Conservation (phyloP, 2,329 filamentous ascomycete species). For the Phyllosticta citrichinensis region DNA sequence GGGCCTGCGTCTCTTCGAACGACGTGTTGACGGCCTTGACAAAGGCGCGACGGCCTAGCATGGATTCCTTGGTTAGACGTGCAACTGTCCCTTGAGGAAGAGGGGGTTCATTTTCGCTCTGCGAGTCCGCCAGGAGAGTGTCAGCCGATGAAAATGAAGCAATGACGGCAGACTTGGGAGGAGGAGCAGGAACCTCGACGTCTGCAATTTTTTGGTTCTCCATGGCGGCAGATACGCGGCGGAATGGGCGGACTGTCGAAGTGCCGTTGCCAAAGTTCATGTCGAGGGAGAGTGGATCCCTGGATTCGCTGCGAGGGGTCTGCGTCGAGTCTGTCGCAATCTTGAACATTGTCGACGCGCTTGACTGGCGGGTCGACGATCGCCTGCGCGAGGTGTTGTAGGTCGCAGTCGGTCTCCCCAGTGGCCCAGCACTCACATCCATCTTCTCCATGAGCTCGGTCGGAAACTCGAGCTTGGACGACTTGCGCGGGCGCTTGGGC, state of each 20-base stretch:
- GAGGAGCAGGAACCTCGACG: conserved; percentile 1
- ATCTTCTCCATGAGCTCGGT: conserved; percentile 31
- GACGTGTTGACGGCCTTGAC: conserved; percentile 71
- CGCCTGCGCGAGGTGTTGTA: conserved; percentile 22
- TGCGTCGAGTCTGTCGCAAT: conserved; percentile 34
- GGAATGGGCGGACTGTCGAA: conserved; percentile 86
- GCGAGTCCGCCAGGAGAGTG: conserved; percentile 1
- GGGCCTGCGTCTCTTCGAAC: conserved; percentile 77
- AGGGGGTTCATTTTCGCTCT: conserved; percentile 53
- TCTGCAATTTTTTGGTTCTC: not conserved
- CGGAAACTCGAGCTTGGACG: conserved; percentile 31
- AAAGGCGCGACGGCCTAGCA: conserved; percentile 73
- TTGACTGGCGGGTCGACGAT: conserved; percentile 26
- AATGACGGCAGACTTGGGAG: not conserved
- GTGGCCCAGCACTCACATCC: conserved; percentile 34
- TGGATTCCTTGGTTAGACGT: conserved; percentile 59
- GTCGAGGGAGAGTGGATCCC: conserved; percentile 76
- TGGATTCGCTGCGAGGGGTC: conserved; percentile 38
- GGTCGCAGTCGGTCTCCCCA: conserved; percentile 29
- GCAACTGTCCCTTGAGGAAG: conserved; percentile 26
- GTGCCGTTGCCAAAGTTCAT: conserved; percentile 90
- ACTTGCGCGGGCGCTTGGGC: conserved; percentile 35
- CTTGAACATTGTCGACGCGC: conserved; percentile 28
- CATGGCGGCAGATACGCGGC: conserved; percentile 64
- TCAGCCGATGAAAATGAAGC: conserved; percentile 5